Percentiles rank a stretch among this genome's conserved stretches.
These are phyloP conservation scores for Viridothelium virens DNA, from an alignment of 495 filamentous ascomycete species.

Conservation along the genomic window DNA sequence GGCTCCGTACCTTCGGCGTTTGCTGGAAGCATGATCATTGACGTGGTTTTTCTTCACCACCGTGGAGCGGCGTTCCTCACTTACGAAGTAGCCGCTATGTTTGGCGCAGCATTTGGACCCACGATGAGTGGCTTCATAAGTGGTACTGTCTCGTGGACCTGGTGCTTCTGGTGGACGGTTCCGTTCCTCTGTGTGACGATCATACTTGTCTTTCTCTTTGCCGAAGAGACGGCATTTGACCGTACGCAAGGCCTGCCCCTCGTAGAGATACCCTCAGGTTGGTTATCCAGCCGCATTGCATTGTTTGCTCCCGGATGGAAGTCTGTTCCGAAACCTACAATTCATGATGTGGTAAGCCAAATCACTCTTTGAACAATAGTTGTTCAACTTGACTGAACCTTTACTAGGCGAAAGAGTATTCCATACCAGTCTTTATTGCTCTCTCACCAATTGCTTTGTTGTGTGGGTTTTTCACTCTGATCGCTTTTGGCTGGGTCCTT, in stretches of 20 bases:
- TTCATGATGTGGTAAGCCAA: too few relatives aligned
- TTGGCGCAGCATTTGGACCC: background rate
- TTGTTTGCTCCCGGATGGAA: constrained; percentile 18
- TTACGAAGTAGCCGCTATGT: constrained; percentile 12
- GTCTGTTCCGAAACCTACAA: too few relatives aligned
- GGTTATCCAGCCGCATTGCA: constrained; percentile 35
- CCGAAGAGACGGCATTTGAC: constrained; percentile 41
- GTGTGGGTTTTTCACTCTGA: too few relatives aligned
- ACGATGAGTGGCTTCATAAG: constrained; percentile 18
- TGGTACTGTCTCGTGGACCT: constrained; percentile 7
- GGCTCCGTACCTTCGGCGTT: constrained; percentile 16
- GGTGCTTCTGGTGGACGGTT: constrained; percentile 43
- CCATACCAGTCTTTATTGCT: too few relatives aligned
- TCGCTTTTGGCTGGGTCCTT: too few relatives aligned
- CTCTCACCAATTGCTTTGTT: too few relatives aligned
- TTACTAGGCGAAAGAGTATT: too few relatives aligned
- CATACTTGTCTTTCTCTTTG: constrained; percentile 39
- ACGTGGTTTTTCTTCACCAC: constrained; percentile 20
- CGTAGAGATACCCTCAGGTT: constrained; percentile 19
- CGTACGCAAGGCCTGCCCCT: constrained; percentile 22
- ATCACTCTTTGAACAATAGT: too few relatives aligned
- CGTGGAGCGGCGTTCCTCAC: constrained; percentile 17
- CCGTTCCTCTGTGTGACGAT: constrained; percentile 37
- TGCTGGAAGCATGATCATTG: constrained; percentile 11
- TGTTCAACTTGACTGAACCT: too few relatives aligned